Base-by-base conservation (phyloP, 345 rosid genomes). In the Eucalyptus dawsonii region DNA sequence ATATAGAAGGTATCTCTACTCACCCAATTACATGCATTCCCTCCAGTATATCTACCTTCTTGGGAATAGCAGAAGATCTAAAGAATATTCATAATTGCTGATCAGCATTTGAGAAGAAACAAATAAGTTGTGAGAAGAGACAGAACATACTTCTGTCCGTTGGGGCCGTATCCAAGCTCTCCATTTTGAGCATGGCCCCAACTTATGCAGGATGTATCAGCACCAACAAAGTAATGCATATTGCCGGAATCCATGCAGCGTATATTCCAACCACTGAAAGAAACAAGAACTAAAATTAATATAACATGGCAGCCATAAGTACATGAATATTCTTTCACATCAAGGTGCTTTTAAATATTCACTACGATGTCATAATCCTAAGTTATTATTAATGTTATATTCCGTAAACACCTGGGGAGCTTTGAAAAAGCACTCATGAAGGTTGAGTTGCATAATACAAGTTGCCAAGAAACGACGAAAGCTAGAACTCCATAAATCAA, bases 211-310 rank as follows among this genome's bases (percentile, higher is more conserved):
- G 99, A 98, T 88, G 91, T 89, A 90, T 98, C 99, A 19, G 99
- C 99, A 88, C 99, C 99, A 80, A 98, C 99, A 95, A 98, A 97
- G 92, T 95, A 95, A 92, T 97, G 99, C 99, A 96, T 95, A 91
- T 90, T 95, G 91, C 99, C 99, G 3, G 99, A 98, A 94, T 95
- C 97, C 99, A 98, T 98, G 94, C 99, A 98, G 13, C 99, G 97
- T 83, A 98, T 40, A 89, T 98, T 97, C 99, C 99, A 98, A 72
- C 99, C 99, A 92, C 99, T 98, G 94, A 34, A 85, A 29, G 72
- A 44, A 60, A 89, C 92, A 88, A 40, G 9, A 27, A 80, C 69
- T 31, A 54, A 50, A 5, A 51, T 37, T 45, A 49, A 58, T 45
- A 76, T 5, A 76, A 76, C 29, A 45, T 7, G 40, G 65, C 14